phyloP scores from a whole-genome alignment of 2,329 filamentous ascomycete genomes.

The Amauroascus niger region DNA sequence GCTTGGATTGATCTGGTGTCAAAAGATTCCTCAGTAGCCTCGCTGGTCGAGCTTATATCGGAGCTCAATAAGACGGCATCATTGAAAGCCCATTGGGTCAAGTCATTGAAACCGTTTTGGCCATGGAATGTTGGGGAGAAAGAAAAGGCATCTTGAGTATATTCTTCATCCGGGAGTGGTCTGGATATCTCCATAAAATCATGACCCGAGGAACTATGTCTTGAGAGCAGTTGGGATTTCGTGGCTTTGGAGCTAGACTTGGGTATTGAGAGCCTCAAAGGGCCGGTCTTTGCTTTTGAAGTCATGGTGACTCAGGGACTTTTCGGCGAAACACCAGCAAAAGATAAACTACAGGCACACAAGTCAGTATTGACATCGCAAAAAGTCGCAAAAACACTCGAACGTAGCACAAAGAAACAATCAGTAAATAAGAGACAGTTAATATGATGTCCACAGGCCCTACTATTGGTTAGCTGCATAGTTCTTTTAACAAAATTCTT shows the following conservation, averaged over 20 bases:
- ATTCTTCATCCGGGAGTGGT: slow-evolving; percentile 36
- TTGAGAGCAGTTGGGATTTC: slow-evolving; percentile 26
- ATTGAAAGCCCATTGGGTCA: slow-evolving; percentile 33
- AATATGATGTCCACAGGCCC: not conserved
- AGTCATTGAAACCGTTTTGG: slow-evolving; percentile 28
- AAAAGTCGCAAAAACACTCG: not conserved
- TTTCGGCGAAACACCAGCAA: slow-evolving; percentile 2
- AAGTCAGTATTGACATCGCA: slow-evolving; percentile 12
- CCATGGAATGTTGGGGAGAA: slow-evolving; percentile 31
- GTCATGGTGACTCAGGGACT: slow-evolving; percentile 25
- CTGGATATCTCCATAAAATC: slow-evolving; percentile 34
- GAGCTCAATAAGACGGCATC: slow-evolving; percentile 22
- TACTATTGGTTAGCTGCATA: not conserved
- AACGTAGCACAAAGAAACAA: slow-evolving; percentile 1
- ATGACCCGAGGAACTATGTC: slow-evolving; percentile 24
- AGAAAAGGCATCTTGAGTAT: slow-evolving; percentile 35
- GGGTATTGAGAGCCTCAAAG: slow-evolving; percentile 30
- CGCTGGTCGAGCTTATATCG: slow-evolving; percentile 18
- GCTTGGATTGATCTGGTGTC: slow-evolving; percentile 30
- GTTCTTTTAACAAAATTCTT: not conserved
- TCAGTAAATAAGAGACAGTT: slow-evolving; percentile 1
- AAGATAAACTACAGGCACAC: slow-evolving; percentile 5
- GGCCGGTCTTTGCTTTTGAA: slow-evolving; percentile 30
- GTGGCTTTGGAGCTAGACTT: slow-evolving; percentile 26
- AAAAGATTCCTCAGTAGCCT: slow-evolving; percentile 26